These are phyloP conservation scores for Acarospora socialis DNA, from an alignment of 2,329 filamentous ascomycete species.

Conservation along the genomic window DNA sequence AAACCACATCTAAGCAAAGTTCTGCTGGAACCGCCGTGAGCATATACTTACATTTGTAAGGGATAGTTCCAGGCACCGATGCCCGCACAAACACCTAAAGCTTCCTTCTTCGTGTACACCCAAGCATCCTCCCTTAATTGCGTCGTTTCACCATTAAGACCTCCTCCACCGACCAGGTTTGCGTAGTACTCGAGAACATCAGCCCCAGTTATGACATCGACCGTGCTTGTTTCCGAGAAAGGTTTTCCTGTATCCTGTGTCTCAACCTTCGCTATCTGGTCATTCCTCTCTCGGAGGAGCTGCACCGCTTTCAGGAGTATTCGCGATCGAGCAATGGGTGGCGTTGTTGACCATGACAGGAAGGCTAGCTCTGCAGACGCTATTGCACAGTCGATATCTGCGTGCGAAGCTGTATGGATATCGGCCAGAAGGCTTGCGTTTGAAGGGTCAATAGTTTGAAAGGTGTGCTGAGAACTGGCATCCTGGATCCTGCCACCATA, in stretches of 20 bases:
- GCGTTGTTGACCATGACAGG: conserved; percentile 58
- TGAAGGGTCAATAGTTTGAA: conserved; percentile 61
- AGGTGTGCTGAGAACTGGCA: conserved; percentile 44
- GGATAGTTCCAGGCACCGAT: conserved; percentile 92
- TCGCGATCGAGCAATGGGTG: conserved; percentile 58
- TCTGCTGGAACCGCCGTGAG: too few species aligned
- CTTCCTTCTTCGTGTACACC: conserved; percentile 70
- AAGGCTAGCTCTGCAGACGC: conserved; percentile 59
- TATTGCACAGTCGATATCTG: conserved; percentile 59
- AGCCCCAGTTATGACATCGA: conserved; percentile 70
- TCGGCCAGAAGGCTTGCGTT: conserved; percentile 54
- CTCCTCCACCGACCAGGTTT: conserved; percentile 60
- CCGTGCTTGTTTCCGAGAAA: conserved; percentile 67
- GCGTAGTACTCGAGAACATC: conserved; percentile 82
- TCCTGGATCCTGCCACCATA: conserved; percentile 57
- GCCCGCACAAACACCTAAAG: conserved; percentile 69
- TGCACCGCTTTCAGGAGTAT: conserved; percentile 64
- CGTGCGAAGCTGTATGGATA: conserved; percentile 53
- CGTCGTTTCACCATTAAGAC: conserved; percentile 66
- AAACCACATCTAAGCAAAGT: too few species aligned
- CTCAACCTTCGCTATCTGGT: conserved; percentile 64
- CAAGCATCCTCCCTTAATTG: conserved; percentile 61
- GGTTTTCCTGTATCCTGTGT: conserved; percentile 79
- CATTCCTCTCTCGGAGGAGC: conserved; percentile 61
- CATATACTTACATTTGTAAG: conserved; percentile 51